Conservation (phyloP, 129 eudicot species). For the Glebionis coronaria region DNA sequence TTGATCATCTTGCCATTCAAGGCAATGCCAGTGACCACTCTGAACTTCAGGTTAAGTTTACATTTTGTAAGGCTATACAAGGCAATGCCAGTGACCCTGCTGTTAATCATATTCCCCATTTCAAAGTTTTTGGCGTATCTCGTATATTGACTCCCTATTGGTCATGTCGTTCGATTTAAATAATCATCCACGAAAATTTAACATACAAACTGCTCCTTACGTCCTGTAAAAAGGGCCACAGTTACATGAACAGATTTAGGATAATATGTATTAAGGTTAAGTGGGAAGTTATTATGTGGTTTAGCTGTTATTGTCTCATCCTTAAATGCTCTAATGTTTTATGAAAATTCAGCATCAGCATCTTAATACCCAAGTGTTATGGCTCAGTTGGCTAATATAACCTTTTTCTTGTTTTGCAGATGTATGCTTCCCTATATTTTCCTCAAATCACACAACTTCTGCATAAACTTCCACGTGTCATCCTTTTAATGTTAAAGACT, state of each 20-base stretch:
- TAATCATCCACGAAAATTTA: neutral
- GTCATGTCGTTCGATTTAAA: neutral
- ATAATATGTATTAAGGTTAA: too few relatives aligned
- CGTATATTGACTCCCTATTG: neutral
- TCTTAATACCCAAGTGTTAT: too few relatives aligned
- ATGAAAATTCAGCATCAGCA: too few relatives aligned
- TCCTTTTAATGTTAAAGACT: slow-evolving; percentile 87
- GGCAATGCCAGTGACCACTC: slow-evolving; percentile 72
- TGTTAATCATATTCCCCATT: neutral
- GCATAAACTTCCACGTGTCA: slow-evolving; percentile 88
- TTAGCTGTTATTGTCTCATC: too few relatives aligned
- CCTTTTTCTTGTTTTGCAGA: slow-evolving; percentile 39
- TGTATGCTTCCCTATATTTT: slow-evolving; percentile 87
- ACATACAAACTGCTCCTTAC: too few relatives aligned
- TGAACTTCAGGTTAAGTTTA: slow-evolving; percentile 71
- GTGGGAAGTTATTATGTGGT: neutral
- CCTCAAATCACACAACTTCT: slow-evolving; percentile 89
- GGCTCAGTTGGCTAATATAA: neutral
- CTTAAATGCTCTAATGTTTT: too few relatives aligned
- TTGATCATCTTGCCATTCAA: slow-evolving; percentile 79
- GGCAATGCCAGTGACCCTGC: neutral
- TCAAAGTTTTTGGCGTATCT: neutral
- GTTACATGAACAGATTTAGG: too few relatives aligned
- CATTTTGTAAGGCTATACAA: slow-evolving; percentile 11
- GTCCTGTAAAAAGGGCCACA: too few relatives aligned